Conservation (phyloP, 2,329 filamentous ascomycete genomes). For the Thermochaetoides dissita region DNA sequence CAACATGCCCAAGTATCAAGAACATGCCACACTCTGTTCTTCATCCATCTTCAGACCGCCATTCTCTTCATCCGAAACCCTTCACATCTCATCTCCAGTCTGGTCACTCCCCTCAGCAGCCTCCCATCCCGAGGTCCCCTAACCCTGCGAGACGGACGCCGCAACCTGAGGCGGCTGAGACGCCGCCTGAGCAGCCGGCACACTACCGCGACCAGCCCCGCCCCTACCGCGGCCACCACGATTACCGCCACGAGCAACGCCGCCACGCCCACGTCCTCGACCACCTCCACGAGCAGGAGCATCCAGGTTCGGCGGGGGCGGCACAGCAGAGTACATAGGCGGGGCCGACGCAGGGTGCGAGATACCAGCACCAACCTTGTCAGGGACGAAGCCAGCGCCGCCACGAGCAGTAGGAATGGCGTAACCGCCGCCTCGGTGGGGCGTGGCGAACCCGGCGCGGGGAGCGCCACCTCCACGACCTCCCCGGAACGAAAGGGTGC, state of each 20-base stretch:
- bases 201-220: slow-evolving; percentile 2
- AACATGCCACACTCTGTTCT: too few species aligned
- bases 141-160: too few species aligned
- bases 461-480: neutral
- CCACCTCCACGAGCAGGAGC: slow-evolving; percentile 15
- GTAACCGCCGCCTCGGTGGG: slow-evolving; percentile 19
- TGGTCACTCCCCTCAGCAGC: too few species aligned
- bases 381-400: neutral
- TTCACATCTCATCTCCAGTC: too few species aligned
- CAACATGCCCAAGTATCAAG: too few species aligned
- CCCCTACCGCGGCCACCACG: slow-evolving; percentile 17
- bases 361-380: neutral
- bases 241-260: slow-evolving; percentile 16
- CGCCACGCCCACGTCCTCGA: slow-evolving; percentile 25
- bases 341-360: slow-evolving; percentile 6
- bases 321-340: slow-evolving; percentile 38
- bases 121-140: too few species aligned
- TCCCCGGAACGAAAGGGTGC: neutral
- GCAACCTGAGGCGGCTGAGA: too few species aligned
- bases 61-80: too few species aligned
- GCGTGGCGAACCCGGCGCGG: slow-evolving; percentile 8
- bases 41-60: too few species aligned
- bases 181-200: too few species aligned
- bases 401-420: slow-evolving; percentile 2
- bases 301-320: slow-evolving; percentile 46